These are phyloP conservation scores for Ophioceras dolichostomum DNA, from an alignment of 2,329 filamentous ascomycete species.

Conservation along the genomic window DNA sequence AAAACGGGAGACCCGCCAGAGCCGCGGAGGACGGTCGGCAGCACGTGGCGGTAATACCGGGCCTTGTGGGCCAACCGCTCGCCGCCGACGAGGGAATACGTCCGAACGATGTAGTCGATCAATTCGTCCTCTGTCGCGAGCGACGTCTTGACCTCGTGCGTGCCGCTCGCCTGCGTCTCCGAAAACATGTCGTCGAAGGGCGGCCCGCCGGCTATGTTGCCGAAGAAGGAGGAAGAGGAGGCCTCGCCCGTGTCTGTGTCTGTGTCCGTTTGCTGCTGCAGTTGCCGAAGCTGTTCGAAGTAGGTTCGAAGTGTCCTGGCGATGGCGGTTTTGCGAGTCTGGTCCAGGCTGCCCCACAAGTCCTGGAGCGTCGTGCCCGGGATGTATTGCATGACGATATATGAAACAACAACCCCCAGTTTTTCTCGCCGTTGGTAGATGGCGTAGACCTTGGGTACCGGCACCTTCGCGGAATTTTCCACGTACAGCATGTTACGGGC, in stretches of 20 bases:
- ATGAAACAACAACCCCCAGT: too few relatives aligned
- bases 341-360: constrained; percentile 4
- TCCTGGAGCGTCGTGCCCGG: constrained; percentile 3
- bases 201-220: neutral
- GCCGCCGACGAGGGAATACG: neutral
- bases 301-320: constrained; percentile 2
- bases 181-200: constrained; percentile 3
- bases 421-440: too few relatives aligned
- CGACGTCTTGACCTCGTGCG: neutral
- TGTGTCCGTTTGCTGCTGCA: too few relatives aligned
- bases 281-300: constrained; percentile 5
- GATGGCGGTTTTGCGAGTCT: constrained; percentile 3
- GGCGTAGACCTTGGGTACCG: constrained; percentile 7
- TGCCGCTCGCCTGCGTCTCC: neutral
- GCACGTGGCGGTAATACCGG: constrained; percentile 2
- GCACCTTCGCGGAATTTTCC: neutral
- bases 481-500: neutral
- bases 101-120: neutral
- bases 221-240: constrained; percentile 4
- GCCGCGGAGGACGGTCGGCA: constrained; percentile 1
- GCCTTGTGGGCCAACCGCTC: constrained; percentile 1
- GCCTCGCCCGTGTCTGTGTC: too few relatives aligned
- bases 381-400: constrained; percentile 7
- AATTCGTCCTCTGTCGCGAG: constrained; percentile 2
- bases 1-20: constrained; percentile 2